phyloP scores from a whole-genome alignment of 768 basidiomycete species.

The Rhodotorula babjevae region DNA sequence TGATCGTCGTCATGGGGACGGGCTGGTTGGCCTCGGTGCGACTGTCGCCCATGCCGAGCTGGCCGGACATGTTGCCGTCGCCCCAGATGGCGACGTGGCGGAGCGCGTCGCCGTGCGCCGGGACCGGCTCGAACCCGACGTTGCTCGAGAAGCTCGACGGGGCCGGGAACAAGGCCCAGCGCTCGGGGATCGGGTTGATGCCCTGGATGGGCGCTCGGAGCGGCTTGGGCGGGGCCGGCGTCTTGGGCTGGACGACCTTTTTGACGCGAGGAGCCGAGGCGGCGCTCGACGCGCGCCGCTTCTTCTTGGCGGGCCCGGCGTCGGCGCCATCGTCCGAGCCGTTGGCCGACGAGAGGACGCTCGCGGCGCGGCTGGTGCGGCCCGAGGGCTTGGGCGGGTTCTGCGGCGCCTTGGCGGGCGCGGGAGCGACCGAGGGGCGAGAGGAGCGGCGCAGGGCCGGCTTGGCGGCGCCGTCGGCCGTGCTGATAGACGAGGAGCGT shows the following conservation, averaged over 20 bases:
- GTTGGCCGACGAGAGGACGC: constrained; percentile 4
- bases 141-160: not conserved
- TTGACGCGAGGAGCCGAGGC: not conserved
- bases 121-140: not conserved
- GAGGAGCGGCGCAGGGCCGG: constrained; percentile 19
- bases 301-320: not conserved
- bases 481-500: constrained; percentile 3
- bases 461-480: not conserved
- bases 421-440: constrained; percentile 13
- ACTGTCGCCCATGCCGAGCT: constrained; percentile 78
- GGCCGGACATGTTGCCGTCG: constrained; percentile 76
- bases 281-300: constrained; percentile 10
- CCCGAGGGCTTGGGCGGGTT: not conserved
- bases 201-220: constrained; percentile 6
- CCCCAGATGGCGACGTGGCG: constrained; percentile 73
- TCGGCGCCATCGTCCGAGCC: constrained; percentile 9
- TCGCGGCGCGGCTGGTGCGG: not conserved
- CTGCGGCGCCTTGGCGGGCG: not conserved
- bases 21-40: constrained; percentile 60
- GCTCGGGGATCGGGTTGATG: constrained; percentile 24
- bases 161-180: constrained; percentile 10
- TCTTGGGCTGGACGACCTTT: not conserved
- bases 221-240: not conserved
- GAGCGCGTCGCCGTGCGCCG: not conserved
- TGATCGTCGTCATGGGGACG: constrained; percentile 68